Evolutionary conservation across 2,329 filamentous ascomycete species (phyloP), one percentile per base, ranked within the genome.

Genomic region (Pestalotiopsis sp.): DNA sequence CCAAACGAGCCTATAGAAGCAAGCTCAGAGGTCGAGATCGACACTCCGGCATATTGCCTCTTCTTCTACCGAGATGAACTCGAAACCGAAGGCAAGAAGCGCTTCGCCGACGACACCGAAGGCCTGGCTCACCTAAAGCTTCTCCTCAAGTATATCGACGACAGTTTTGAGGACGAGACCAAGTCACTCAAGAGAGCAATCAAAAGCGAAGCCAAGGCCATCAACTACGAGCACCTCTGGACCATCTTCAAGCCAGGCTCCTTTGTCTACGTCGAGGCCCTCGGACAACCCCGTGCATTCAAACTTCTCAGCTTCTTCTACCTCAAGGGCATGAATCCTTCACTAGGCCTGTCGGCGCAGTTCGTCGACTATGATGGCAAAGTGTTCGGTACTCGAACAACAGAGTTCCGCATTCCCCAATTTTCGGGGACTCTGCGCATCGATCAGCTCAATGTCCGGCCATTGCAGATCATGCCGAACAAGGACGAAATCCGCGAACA

Each of bases 351-450:
- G 22, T 60, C 68, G 1, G 69, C 72, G 3, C 39, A 69, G 4
- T 79, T 75, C 64, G 71, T 78, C 30, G 79, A 80, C 68, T 80
- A 75, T 30, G 76, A 81, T 60, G 79, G 79, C 22, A 75, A 79
- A 20, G 70, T 68, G 11, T 72, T 80, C 5, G 77, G 78, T n/a
- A 71, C 70, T 4, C 71, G 75, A 3, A 68, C 52, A 17, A 67
- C 65, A 2, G 67, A 71, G n/a, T 52, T 79, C 7, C 58, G 70
- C 9, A 74, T 80, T 24, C 66, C 70, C 10, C 72, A 74, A 35
- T 80, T 79, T 62, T 61, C 70, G 1, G 73, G 71, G 1, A 67
- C 73, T 68, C 20, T 72, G 67, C 62, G 74, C 39, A 68, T 77
- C 5, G 71, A 74, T 26, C 72, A 73, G 11, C 74, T 80, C 17